Evolutionary conservation across 768 basidiomycete species (phyloP).

Genomic region (Phallus indusiatus): DNA sequence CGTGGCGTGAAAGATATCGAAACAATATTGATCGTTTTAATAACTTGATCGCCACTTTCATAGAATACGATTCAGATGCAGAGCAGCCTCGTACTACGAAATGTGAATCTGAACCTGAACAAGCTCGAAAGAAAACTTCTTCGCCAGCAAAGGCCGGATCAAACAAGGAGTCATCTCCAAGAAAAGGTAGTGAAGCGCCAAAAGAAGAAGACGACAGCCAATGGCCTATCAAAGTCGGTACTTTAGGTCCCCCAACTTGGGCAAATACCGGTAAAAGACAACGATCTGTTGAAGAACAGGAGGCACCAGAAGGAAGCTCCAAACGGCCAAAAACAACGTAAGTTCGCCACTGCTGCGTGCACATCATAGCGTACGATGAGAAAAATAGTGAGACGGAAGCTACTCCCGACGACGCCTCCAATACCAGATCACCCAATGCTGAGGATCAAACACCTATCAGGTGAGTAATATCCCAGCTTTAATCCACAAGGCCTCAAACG

Average conservation of each 20-base stretch:
- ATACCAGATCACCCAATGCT: not conserved
- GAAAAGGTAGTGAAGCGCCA: conserved; percentile 51
- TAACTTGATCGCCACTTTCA: conserved; percentile 49
- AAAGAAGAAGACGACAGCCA: conserved; percentile 49
- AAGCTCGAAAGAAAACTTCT: not conserved
- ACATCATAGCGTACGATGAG: not conserved
- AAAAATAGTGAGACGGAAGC: not conserved
- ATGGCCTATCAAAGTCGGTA: conserved; percentile 59
- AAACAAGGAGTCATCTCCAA: not conserved
- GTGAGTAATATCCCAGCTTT: not conserved
- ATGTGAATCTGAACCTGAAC: not conserved
- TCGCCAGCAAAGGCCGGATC: not conserved
- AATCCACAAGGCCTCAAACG: too few species aligned
- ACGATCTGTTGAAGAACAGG: not conserved
- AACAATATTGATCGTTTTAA: conserved; percentile 69
- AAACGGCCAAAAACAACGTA: not conserved
- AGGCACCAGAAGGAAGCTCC: not conserved
- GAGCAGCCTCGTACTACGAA: conserved; percentile 34
- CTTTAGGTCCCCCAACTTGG: conserved; percentile 59
- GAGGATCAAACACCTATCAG: not conserved
- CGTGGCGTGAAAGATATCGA: conserved; percentile 85
- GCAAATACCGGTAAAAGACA: conserved; percentile 31
- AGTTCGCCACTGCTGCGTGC: not conserved
- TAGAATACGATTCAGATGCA: conserved; percentile 53
- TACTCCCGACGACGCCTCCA: not conserved